Base-by-base conservation (phyloP, 805 yeast genomes). In the Saccharomycopsis babjevae region DNA sequence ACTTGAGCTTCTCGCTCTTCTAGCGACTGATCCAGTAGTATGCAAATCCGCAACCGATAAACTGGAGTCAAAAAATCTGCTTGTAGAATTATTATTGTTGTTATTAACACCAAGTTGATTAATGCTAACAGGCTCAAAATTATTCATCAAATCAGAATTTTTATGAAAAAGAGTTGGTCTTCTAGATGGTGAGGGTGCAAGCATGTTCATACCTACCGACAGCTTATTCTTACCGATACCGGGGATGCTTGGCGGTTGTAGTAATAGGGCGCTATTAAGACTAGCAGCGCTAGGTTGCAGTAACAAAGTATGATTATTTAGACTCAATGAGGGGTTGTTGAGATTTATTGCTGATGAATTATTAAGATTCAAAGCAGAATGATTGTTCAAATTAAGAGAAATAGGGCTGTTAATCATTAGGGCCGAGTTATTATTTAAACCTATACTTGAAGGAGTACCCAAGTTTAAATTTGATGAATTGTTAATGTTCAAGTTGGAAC, bases 1-100 rank as follows among this genome's bases (percentile, higher is more conserved):
- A 59, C 65, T 63, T 16, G 61, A 61, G 54, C 64, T 61, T 42
- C 65, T 57, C 5, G 61, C 65, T 8, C 65, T 36, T 10, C 59
- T 63, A 18, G 56, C 55, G 3, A 56, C 30, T 5, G 60, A 43
- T 13, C 38, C 34, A 36, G 54, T 39, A 7, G 58, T 54, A 56
- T 30, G 52, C 30, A 56, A 56, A 25, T 39, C 58, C 34, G 28
- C 16, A 28, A 25, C 32, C 2, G 52, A 46, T 11, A 46, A 46
- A 46, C 28, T 25, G 18, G 52, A 46, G 5, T 46, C 52, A 46
- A 46, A 46, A 46, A 46, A 46, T 46, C 52, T 46, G 28, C 52
- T 46, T 10, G 52, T 46, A 15, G 52, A 20, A 25, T 46, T 46
- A 46, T 46, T 46, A 15, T 46, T 46, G 15, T 46, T 46, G 6